Conservation (phyloP, 2,329 filamentous ascomycete species). For the Trichophyton equinum region DNA sequence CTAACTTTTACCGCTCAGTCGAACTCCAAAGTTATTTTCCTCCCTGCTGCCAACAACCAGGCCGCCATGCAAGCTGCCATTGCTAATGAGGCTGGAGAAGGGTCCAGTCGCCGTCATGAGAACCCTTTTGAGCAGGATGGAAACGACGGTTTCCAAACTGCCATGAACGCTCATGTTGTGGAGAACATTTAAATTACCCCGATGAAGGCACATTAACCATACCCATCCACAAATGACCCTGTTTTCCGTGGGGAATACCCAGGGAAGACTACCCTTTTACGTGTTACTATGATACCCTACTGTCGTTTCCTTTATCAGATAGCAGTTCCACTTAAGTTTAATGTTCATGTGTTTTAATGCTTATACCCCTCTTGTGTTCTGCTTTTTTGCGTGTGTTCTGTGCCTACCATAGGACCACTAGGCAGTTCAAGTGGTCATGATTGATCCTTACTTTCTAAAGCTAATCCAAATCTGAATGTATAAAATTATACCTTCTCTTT, state of each 20-base stretch:
- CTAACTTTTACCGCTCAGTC: slow-evolving; percentile 22
- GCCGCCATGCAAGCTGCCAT: slow-evolving; percentile 40
- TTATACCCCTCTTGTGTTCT: not conserved
- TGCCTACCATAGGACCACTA: not conserved
- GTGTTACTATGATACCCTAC: not conserved
- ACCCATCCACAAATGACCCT: no score
- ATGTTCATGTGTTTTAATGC: not conserved
- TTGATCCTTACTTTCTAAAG: not conserved
- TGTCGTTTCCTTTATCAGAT: not conserved
- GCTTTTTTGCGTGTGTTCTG: not conserved
- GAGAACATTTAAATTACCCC: slow-evolving; percentile 60
- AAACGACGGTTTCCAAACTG: slow-evolving; percentile 58
- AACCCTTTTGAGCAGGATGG: slow-evolving; percentile 26
- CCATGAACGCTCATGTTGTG: slow-evolving; percentile 67
- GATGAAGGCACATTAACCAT: no score
- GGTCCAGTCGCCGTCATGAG: slow-evolving; percentile 36
- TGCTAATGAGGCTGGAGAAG: slow-evolving; percentile 42
- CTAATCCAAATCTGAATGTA: not conserved
- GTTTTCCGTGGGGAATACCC: no score
- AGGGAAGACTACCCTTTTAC: not conserved
- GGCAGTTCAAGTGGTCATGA: not conserved
- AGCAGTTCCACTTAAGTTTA: not conserved
- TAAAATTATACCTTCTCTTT: not conserved
- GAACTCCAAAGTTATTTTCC: slow-evolving; percentile 76
- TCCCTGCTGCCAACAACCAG: slow-evolving; percentile 51